Base-by-base conservation (phyloP, 2,329 filamentous ascomycete genomes). In the Sporothrix brasiliensis region DNA sequence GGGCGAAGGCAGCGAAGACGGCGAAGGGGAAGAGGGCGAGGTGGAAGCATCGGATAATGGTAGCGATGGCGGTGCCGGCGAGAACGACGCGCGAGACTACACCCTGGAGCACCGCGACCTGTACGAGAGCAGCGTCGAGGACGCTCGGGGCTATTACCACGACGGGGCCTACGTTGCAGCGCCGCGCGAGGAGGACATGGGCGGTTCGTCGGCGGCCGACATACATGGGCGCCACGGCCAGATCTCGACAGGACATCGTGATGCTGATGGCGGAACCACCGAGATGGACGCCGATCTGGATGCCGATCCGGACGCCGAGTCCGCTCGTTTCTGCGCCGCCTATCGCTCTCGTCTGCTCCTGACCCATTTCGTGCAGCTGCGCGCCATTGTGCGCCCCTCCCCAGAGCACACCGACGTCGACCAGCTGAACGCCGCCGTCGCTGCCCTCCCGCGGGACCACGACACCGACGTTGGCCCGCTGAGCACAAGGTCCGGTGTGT, bases 131-230 rank as follows among this genome's bases (percentile, higher is more conserved):
- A 83, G 83, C 6, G 73, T 79, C 24, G 84, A 85, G 68, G 87
- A 90, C 75, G 81, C 83, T 27, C 80, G 86, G 69, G 91, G 90
- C 13, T 89, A 88, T 76, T 95, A 92, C 77, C 82, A 88, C 19
- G 92, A 97, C 74, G 93, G 93, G 65, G 91, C 92, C 50, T 97
- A 93, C 78, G 87, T 90, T 30, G 91, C 89, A 4, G 83, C 85
- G 2, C 84, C 87, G 0, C 80, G 83, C 14, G 76, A 77, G 13
- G 77, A 78, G 30, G 14, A 44, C 24, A 5, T 1, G 47, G n/a
- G n/a, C 11, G 41, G n/a, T n/a, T 24, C 58, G 11, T 14, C 39
- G 2, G 14, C 58, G 21, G 39, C 34, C 5, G 77, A 14, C 4
- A 39, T n/a, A 13, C 39, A 14, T 14, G 4, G 2, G 34, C 27